Base-by-base conservation (phyloP, 176 grass and related monocot species). In the Musa troglodytarum region DNA sequence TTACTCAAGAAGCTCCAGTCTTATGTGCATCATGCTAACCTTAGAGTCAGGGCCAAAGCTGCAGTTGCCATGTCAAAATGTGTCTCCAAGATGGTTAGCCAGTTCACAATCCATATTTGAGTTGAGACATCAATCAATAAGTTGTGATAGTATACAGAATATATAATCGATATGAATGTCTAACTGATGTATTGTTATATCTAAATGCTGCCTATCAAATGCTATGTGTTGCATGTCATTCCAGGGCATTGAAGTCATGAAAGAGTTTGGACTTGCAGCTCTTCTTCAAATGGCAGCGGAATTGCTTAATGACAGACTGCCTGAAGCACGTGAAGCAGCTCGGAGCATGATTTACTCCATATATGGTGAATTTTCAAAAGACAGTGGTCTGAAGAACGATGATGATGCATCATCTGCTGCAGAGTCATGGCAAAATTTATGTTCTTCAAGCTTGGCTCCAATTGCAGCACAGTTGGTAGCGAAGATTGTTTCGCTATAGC, bases 1-100 rank as follows among this genome's bases (percentile, higher is more conserved):
- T 65, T 99, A 55, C 77, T 99, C 15, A 86, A 56, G 82, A 99
- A 99, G 83, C 78, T 99, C 25, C 82, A 81, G 50, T 57, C 86
- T 63, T 99, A 85, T 74, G 88, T 92, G 68, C 88, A 80, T 79
- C 91, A 99, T 86, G 78, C 88, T 54, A 99, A 99, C 85, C 96
- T 88, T 74, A 77, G 96, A 73, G 83, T 99, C 77, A 74, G 96
- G 57, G 91, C 96, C 73, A 99, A 99, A 86, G 91, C 91, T 77
- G 91, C 96, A 65, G 84, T 95, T 73, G 88, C 87, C 82, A 92
- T 92, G 74, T 84, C 91, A 52, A 92, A 92, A 72, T 95, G 91
- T 61, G 71, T 68, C 59, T 83, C 80, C 71, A 84, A 81, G 78
- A 87, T 92, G 88, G 94, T 96, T 59, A 50, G 77, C 29, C 49